Percentiles rank a stretch among this genome's conserved stretches.
Evolutionary conservation across 2,329 filamentous ascomycete species (phyloP).

Genomic region (Penicillium digitatum): DNA sequence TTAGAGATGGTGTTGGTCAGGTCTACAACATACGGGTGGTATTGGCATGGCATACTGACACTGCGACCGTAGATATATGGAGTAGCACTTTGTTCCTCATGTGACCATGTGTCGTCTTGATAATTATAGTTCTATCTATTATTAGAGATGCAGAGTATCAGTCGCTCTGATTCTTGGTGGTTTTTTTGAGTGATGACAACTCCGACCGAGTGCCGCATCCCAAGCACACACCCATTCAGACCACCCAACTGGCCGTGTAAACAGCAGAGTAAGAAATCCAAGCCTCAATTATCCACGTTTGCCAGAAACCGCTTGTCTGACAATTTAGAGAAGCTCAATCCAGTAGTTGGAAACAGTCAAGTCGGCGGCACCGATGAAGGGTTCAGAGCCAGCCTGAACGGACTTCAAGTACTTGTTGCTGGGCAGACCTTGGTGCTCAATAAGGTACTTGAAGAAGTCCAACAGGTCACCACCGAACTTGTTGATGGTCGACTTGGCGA

Average conservation of each 20-base stretch:
- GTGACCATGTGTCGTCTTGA: not conserved
- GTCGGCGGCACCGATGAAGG: slow-evolving; percentile 32
- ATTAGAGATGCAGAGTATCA: not conserved
- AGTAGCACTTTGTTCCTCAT: not conserved
- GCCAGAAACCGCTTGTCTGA: not conserved
- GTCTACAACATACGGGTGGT: not conserved
- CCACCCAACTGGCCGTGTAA: not conserved
- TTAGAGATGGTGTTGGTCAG: slow-evolving; percentile 1
- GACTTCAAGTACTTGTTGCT: slow-evolving; percentile 52
- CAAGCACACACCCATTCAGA: not conserved
- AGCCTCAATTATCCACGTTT: not conserved
- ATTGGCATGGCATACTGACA: not conserved
- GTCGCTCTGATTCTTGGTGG: too few species aligned
- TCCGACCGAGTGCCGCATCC: not conserved
- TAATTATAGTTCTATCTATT: not conserved
- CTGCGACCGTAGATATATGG: not conserved
- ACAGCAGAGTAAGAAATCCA: not conserved
- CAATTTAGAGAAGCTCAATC: not conserved
- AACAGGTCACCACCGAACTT: slow-evolving; percentile 56
- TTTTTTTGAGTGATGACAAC: too few species aligned
- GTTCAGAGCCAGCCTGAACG: slow-evolving; percentile 42
- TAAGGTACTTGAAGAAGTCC: slow-evolving; percentile 57
- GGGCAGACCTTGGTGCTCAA: slow-evolving; percentile 34
- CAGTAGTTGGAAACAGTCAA: slow-evolving; percentile 18
- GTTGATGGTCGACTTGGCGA: slow-evolving; percentile 47